These are phyloP conservation scores for Coniochaeta pulveracea DNA, from an alignment of 2,329 filamentous ascomycete species.

Conservation along the genomic window DNA sequence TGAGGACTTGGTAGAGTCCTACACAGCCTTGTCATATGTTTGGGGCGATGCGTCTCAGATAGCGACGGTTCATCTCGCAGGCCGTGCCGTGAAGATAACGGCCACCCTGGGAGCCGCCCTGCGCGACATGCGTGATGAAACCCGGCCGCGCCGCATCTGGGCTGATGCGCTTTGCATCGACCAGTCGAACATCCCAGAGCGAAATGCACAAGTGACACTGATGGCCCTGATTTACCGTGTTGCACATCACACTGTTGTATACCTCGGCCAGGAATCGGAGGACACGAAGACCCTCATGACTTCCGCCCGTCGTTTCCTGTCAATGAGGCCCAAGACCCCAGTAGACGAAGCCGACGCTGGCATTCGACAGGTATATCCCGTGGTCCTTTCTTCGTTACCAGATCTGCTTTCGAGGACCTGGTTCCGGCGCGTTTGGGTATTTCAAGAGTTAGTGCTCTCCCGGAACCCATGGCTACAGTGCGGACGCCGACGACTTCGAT, in stretches of 20 bases:
- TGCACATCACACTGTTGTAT: slow-evolving; percentile 6
- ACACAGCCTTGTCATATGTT: slow-evolving; percentile 4
- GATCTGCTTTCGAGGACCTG: slow-evolving; percentile 6
- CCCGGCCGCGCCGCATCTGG: slow-evolving; percentile 6
- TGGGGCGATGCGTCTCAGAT: slow-evolving; percentile 1
- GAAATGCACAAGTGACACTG: slow-evolving; percentile 6
- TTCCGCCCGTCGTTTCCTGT: background rate
- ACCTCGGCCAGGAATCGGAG: slow-evolving; percentile 5
- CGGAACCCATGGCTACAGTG: slow-evolving; percentile 8
- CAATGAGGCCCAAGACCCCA: too few species aligned
- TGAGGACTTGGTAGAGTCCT: slow-evolving; percentile 3
- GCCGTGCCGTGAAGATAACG: background rate
- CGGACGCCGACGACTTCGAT: slow-evolving; percentile 4
- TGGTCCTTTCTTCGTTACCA: background rate
- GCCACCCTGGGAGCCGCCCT: slow-evolving; percentile 4
- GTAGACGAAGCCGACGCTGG: background rate
- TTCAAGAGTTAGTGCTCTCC: slow-evolving; percentile 9
- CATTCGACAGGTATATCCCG: background rate
- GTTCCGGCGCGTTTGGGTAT: slow-evolving; percentile 9
- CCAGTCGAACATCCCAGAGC: slow-evolving; percentile 7
- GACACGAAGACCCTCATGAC: background rate
- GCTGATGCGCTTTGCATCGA: slow-evolving; percentile 9
- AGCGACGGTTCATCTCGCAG: background rate
- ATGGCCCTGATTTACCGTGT: slow-evolving; percentile 7
- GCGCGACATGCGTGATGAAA: slow-evolving; percentile 4